Evolutionary conservation across 331 rosid genomes (phyloP), one percentile per base, ranked within the genome.

Genomic region (Pyracantha coccinea): DNA sequence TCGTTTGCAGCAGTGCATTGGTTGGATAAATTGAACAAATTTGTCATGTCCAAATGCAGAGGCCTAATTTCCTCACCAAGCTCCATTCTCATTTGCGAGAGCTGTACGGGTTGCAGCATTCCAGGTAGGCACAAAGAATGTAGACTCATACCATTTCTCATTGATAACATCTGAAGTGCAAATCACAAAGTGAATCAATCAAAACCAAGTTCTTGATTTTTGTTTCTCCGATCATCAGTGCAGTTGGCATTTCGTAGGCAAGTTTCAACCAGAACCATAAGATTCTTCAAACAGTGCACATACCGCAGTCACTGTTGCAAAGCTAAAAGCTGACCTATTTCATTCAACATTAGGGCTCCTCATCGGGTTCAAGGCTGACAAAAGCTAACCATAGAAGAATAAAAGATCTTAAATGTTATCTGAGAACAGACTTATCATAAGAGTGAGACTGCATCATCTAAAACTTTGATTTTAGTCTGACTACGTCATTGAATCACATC

Each of bases 111-210:
- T 72, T 81, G 89, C 74, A 86, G 50, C 8, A 47, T 89, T 72
- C 84, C 97, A 17, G 90, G 82, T 45, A 82, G 83, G 83, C 92
- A 86, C 90, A 88, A 77, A 1, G 96, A 87, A 81, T 83, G 91
- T 90, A 88, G 72, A 80, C 87, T 88, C 82, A 86, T 81, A 27
- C 97, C 94, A 57, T 92, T 90, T 82, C 94, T 88, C 92, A 92
- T 87, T 17, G 96, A 77, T 65, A 92, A 79, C 92, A 92, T 92
- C 96, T 92, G 88, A 83, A 85, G 82, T 80, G 15, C 9, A 52
- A 66, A 66, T 68, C 80, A 77, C 57, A 27, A 78, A 16, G 45
- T 41, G 47, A 47, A 69, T 27, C 62, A 63, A 35, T 47, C 70
- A 74, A 57, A 54, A 13, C 20, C 44, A 27, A 59, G 19, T 19